Evolutionary conservation across 495 filamentous ascomycete species (phyloP).

Genomic region (Achaetomiella virescens): DNA sequence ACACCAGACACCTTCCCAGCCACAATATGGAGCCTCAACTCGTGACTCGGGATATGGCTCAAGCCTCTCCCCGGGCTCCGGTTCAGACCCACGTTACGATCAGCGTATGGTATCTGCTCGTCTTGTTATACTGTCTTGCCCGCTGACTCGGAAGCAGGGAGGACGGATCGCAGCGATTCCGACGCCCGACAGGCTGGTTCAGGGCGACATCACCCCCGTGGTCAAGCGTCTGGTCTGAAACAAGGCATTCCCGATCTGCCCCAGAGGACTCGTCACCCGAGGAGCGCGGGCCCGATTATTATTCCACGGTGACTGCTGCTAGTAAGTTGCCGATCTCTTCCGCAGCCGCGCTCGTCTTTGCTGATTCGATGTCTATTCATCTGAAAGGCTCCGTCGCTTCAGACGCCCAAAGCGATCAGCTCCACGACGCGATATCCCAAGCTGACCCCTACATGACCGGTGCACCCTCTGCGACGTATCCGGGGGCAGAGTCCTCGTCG

Average conservation of each 20-base stretch:
- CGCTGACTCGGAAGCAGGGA: not conserved
- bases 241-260: not conserved
- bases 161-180: not conserved
- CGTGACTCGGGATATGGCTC: not conserved
- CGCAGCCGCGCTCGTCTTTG: not conserved
- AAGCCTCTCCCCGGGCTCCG: not conserved
- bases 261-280: not conserved
- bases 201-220: not conserved
- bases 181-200: not conserved
- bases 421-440: not conserved
- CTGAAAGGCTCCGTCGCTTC: not conserved
- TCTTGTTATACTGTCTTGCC: not conserved
- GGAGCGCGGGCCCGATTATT: not conserved
- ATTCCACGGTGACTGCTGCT: not conserved
- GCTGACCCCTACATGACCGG: not conserved
- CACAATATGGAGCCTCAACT: not conserved
- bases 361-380: not conserved
- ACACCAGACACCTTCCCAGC: not conserved
- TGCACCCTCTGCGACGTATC: not conserved
- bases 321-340: not conserved
- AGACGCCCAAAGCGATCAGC: not conserved
- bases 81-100: not conserved
- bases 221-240: not conserved
- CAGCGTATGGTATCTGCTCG: not conserved
- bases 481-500: not conserved